Base-by-base conservation (phyloP, 2,329 filamentous ascomycete species). In the Cercospora beticola region DNA sequence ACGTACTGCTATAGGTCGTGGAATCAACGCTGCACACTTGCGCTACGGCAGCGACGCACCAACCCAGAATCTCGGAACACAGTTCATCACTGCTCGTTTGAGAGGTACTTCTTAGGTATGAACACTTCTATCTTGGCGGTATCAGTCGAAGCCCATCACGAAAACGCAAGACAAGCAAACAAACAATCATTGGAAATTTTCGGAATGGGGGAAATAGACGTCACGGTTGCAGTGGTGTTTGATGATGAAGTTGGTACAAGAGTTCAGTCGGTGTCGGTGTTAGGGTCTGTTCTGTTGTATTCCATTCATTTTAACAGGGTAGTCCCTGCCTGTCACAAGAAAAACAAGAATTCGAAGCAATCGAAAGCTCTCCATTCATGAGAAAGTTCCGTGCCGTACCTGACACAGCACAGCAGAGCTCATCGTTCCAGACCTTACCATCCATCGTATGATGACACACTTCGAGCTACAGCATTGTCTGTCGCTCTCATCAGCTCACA, bases 1-100 rank as follows among this genome's bases (percentile, higher is more conserved):
- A 23, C 23, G 23, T 28, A 12, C 2, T 10, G 40, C 40, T 62
- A 18, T 31, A 36, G 78, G 77, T 1, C 28, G 16, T 28, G 78
- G 78, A 1, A 78, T 80, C 57, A 79, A 77, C 18, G 62, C 66
- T 9, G 71, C 74, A 69, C 77, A 80, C 64, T 64, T 79, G 23
- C 68, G 71, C 28, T 80, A 80, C 52, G 66, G 73, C 1, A 60
- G 6, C 5, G 73, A 76, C 16, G 18, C 73, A n/a, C 49, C 66
- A 5, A 78, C 76, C 5, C 78, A 79, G 74, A 73, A 71, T 2
- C 52, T 79, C 66, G 78, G 78, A 21, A 70, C 71, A 1, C 69
- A 65, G 5, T 79, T 74, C 58, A 70, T 76, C 31, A 72, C 70
- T 46, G 71, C 36, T 14, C 63, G 68, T 63, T 58, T 75, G 28